Percentiles rank a stretch among this genome's conserved stretches.
Conservation (phyloP, 2,329 filamentous ascomycete species). For the Albifimbria verrucaria region DNA sequence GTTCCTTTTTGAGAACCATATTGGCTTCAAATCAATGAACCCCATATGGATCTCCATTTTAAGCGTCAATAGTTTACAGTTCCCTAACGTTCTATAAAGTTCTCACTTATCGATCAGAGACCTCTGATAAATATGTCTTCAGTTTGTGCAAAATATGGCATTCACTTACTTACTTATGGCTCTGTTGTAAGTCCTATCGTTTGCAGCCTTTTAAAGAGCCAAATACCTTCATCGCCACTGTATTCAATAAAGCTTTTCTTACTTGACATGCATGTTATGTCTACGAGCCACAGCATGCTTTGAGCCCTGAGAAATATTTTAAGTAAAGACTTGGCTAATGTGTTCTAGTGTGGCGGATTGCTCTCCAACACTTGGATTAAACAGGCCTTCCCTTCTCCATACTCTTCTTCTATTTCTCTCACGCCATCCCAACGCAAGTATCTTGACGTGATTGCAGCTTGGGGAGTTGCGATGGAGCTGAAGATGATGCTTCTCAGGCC, state of each 20-base stretch:
- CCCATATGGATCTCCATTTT: not conserved
- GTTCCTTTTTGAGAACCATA: too few species aligned
- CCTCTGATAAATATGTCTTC: constrained; percentile 15
- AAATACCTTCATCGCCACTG: too few species aligned
- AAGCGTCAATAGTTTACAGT: not conserved
- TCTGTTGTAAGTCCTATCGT: constrained; percentile 25
- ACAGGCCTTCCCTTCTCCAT: constrained; percentile 25
- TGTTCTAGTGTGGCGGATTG: constrained; percentile 27
- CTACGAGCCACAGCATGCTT: too few species aligned
- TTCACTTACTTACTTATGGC: constrained; percentile 20
- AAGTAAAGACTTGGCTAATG: not conserved
- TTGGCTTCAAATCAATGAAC: too few species aligned
- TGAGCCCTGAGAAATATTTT: not conserved
- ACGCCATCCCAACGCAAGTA: constrained; percentile 33
- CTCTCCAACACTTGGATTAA: constrained; percentile 29
- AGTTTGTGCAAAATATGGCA: constrained; percentile 12
- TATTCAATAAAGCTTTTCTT: too few species aligned
- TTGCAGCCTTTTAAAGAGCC: too few species aligned
- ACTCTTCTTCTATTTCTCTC: constrained; percentile 21
- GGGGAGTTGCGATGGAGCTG: too few species aligned
- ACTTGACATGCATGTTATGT: too few species aligned
- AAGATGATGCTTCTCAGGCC: too few species aligned
- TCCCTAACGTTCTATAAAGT: too few species aligned
- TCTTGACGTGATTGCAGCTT: constrained; percentile 27
- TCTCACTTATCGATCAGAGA: constrained; percentile 19